phyloP scores from a whole-genome alignment of 257 asterid genomes.

The Rauvolfia tetraphylla region DNA sequence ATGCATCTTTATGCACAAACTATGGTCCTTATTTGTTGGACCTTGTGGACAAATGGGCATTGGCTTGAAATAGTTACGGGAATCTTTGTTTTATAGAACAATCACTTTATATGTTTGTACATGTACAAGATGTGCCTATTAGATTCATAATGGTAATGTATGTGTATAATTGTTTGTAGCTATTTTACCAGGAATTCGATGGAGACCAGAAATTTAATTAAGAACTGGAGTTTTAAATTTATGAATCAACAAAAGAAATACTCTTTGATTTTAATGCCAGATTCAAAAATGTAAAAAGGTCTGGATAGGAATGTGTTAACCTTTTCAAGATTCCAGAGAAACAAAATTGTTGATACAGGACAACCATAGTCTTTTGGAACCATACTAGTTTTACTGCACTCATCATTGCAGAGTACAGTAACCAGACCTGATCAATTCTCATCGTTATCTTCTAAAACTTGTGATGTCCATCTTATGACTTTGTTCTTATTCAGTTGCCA shows the following conservation, averaged over 20 bases:
- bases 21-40: no score
- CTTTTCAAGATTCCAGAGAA: background rate
- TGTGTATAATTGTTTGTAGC: no score
- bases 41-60: no score
- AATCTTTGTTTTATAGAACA: no score
- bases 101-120: no score
- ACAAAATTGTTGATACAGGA: background rate
- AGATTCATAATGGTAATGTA: no score
- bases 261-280: background rate
- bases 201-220: background rate
- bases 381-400: background rate
- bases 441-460: background rate
- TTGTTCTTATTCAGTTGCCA: constrained; percentile 5
- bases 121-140: background rate
- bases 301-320: background rate
- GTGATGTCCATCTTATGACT: background rate
- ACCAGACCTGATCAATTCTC: background rate
- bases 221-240: no score
- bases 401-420: background rate
- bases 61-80: no score
- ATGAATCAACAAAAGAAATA: background rate
- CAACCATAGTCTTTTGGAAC: background rate
- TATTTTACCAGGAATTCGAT: no score
- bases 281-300: no score
- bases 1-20: no score